Evolutionary conservation across 371 early-diverging fungal species (phyloP).

Genomic region (Saksenaea oblongispora): DNA sequence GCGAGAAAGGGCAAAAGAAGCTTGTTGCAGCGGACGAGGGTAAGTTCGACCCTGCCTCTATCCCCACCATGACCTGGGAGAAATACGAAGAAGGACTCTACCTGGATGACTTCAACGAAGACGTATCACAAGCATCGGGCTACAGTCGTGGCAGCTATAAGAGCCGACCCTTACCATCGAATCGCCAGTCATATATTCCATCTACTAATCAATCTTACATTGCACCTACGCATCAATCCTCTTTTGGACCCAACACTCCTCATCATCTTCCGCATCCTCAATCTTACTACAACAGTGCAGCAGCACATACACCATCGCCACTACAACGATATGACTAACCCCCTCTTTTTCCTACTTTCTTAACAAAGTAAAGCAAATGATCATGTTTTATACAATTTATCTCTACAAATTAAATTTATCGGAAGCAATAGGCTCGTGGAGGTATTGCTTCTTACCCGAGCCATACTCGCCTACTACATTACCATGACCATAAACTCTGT

Average conservation of each 20-base stretch:
- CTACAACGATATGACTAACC: slow-evolving; percentile 6
- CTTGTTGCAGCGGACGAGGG: slow-evolving; percentile 43
- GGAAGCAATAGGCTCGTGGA: slow-evolving; percentile 62
- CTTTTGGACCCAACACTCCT: background rate
- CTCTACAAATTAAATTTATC: slow-evolving; percentile 34
- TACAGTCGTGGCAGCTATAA: slow-evolving; percentile 33
- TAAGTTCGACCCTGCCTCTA: slow-evolving; percentile 40
- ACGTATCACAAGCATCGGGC: slow-evolving; percentile 22
- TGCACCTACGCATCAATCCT: background rate
- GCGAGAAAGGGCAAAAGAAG: slow-evolving; percentile 72
- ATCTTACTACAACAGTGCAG: background rate
- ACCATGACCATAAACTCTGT: slow-evolving; percentile 89
- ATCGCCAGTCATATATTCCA: slow-evolving; percentile 6
- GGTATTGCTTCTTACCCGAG: slow-evolving; percentile 69
- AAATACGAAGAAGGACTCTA: slow-evolving; percentile 65
- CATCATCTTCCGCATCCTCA: background rate
- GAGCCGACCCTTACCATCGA: background rate
- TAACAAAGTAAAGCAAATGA: background rate
- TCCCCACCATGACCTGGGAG: slow-evolving; percentile 74
- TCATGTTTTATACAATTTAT: background rate
- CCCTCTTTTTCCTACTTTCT: background rate
- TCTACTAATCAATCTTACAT: background rate
- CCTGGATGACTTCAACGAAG: slow-evolving; percentile 18
- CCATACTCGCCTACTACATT: slow-evolving; percentile 82
- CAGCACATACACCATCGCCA: slow-evolving; percentile 4